A percentile compares a stretch with the other conserved stretches of the same genome.
phyloP scores from a whole-genome alignment of 352 stramenopile genomes.

The Pythium rishiriense region DNA sequence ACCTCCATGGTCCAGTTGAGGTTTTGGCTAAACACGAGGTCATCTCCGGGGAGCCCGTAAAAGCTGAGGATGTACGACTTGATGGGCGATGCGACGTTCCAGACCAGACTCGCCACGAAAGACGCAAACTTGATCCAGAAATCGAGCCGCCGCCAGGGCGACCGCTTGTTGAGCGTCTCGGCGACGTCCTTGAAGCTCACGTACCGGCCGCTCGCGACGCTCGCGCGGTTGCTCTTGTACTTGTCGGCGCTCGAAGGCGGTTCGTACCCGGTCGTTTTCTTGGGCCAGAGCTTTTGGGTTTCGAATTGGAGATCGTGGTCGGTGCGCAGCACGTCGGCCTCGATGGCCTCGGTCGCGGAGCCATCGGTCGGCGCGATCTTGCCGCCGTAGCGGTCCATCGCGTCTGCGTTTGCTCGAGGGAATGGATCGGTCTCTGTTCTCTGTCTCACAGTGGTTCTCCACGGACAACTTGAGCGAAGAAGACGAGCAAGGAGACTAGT shows the following conservation, averaged over 20 bases:
- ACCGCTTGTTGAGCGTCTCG: background rate
- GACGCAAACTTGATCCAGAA: slow-evolving; percentile 15
- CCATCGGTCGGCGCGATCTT: slow-evolving; percentile 7
- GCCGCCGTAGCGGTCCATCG: background rate
- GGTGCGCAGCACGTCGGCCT: background rate
- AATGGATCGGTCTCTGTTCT: background rate
- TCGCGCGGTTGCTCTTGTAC: background rate
- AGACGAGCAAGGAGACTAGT: background rate
- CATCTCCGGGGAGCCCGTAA: slow-evolving; percentile 19
- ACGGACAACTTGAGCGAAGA: too few species aligned
- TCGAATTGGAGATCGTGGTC: background rate
- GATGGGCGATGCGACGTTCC: slow-evolving; percentile 25
- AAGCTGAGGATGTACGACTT: slow-evolving; percentile 26
- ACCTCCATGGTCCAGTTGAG: slow-evolving; percentile 29
- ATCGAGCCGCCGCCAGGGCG: background rate
- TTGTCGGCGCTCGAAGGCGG: background rate
- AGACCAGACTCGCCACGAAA: slow-evolving; percentile 9
- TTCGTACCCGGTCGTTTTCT: slow-evolving; percentile 10
- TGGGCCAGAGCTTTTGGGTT: background rate
- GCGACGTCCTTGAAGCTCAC: slow-evolving; percentile 3
- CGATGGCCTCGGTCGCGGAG: background rate
- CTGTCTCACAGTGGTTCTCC: background rate
- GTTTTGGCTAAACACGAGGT: slow-evolving; percentile 23
- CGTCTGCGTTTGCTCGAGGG: slow-evolving; percentile 2
- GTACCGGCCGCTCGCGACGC: background rate